Evolutionary conservation across 2,329 filamentous ascomycete species (phyloP).

Genomic region (Tolypocladium ovalisporum): DNA sequence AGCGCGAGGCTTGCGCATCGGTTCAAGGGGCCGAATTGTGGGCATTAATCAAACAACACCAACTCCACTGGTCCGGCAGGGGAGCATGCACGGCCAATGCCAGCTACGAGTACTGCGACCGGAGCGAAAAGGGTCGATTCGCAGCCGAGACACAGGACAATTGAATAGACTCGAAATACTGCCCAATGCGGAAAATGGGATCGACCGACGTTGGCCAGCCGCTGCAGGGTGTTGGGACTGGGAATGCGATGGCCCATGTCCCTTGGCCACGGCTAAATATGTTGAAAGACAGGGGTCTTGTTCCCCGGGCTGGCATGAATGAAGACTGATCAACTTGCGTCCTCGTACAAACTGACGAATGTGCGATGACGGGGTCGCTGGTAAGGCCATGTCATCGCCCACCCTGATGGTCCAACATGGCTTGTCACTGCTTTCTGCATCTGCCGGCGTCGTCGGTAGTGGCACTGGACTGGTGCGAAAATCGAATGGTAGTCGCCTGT

Average conservation of each 20-base stretch:
- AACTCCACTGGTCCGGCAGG: background rate
- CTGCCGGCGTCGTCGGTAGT: background rate
- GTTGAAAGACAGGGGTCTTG: background rate
- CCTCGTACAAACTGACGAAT: background rate
- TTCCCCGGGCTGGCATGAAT: background rate
- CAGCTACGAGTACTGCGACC: background rate
- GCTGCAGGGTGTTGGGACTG: background rate
- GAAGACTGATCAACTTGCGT: background rate
- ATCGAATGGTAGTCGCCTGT: background rate
- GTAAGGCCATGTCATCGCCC: background rate
- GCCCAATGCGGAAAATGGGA: background rate
- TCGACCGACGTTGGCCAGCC: background rate
- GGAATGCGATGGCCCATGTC: background rate
- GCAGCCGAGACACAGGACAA: conserved; percentile 2
- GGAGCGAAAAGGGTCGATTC: background rate
- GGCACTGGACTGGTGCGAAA: too few relatives aligned
- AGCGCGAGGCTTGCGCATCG: background rate
- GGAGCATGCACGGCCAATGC: background rate
- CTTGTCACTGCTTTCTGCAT: background rate
- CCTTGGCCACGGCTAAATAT: background rate
- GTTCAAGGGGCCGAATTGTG: background rate
- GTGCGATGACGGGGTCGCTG: background rate
- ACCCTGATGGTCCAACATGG: background rate
- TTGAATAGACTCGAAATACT: background rate
- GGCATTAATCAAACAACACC: conserved; percentile 5